Evolutionary conservation across 1,139 yeast species (phyloP).

Genomic region (Saccharomyces pastorianus): DNA sequence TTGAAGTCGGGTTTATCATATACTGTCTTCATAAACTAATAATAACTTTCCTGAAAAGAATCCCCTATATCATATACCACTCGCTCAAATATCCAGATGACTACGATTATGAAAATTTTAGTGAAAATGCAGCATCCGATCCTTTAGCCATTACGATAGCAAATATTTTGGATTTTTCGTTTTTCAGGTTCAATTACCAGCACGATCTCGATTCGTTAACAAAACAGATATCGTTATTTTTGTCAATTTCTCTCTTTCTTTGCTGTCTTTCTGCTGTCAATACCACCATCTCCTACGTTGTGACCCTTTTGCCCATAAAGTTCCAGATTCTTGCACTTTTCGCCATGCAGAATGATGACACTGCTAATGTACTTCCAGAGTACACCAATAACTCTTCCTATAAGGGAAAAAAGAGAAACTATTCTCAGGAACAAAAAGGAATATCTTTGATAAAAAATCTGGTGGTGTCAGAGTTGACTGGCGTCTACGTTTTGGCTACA

Average conservation of each 20-base stretch:
- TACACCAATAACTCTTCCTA: slow-evolving; percentile 7
- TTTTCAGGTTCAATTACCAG: slow-evolving; percentile 31
- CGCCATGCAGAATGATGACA: slow-evolving; percentile 19
- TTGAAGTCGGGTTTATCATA: slow-evolving; percentile 22
- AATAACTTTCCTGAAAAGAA: slow-evolving; percentile 19
- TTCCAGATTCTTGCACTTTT: slow-evolving; percentile 26
- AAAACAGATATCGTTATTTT: slow-evolving; percentile 53
- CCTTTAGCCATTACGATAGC: slow-evolving; percentile 63
- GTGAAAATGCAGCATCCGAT: slow-evolving; percentile 34
- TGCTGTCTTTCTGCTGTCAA: slow-evolving; percentile 61
- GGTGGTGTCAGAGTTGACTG: slow-evolving; percentile 60
- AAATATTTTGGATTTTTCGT: slow-evolving; percentile 34
- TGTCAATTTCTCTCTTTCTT: slow-evolving; percentile 58
- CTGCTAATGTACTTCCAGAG: slow-evolving; percentile 15
- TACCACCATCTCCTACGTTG: slow-evolving; percentile 39
- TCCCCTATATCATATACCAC: slow-evolving; percentile 23
- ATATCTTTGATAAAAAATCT: slow-evolving; percentile 37
- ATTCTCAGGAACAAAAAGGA: slow-evolving; percentile 4
- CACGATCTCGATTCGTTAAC: slow-evolving; percentile 48
- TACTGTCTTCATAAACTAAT: slow-evolving; percentile 27
- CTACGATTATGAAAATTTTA: slow-evolving; percentile 10
- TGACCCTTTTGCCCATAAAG: slow-evolving; percentile 28
- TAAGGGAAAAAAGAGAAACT: background rate
- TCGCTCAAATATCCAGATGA: slow-evolving; percentile 15
- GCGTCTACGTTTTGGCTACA: slow-evolving; percentile 74